These are phyloP conservation scores for Aspergillus niger DNA, from an alignment of 2,329 filamentous ascomycete species.

Conservation along the genomic window DNA sequence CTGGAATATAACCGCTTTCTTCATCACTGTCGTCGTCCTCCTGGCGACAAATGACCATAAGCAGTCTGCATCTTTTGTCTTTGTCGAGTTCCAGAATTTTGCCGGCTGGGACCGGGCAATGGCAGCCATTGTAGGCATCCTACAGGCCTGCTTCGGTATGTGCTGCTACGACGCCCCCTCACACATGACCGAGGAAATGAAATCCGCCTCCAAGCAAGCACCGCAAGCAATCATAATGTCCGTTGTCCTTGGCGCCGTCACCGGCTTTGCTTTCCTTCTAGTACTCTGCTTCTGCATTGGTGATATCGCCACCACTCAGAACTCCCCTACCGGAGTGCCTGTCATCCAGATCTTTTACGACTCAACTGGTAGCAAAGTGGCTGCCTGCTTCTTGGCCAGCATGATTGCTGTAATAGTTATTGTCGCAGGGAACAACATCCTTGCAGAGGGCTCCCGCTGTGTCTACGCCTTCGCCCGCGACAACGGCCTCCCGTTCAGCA, in stretches of 20 bases:
- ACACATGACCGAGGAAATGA: conserved; percentile 54
- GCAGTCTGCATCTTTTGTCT: conserved; percentile 56
- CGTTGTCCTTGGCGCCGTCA: conserved; percentile 49
- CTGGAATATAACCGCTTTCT: conserved; percentile 57
- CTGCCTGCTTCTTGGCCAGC: conserved; percentile 48
- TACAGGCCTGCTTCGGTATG: conserved; percentile 58
- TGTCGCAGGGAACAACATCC: conserved; percentile 49
- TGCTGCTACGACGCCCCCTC: conserved; percentile 51
- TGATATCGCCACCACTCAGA: conserved; percentile 50
- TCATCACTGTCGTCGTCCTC: conserved; percentile 55
- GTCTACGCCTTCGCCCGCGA: conserved; percentile 54
- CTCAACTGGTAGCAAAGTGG: conserved; percentile 49
- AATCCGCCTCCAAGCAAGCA: conserved; percentile 16
- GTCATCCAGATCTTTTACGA: conserved; percentile 58
- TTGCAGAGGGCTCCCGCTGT: conserved; percentile 51
- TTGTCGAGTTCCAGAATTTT: conserved; percentile 56
- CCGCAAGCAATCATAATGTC: conserved; percentile 52
- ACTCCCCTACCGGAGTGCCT: conserved; percentile 52
- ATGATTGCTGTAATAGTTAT: conserved; percentile 54
- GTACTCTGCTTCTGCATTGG: conserved; percentile 56
- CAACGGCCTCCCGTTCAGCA: conserved; percentile 56
- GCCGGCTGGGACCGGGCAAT: conserved; percentile 55
- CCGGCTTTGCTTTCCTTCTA: conserved; percentile 53
- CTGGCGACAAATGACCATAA: conserved; percentile 57
- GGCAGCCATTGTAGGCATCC: conserved; percentile 54